Percentiles rank a stretch among this genome's conserved stretches.
Evolutionary conservation across 2,329 filamentous ascomycete genomes (phyloP).

Genomic region (Fusarium fracticaudum): DNA sequence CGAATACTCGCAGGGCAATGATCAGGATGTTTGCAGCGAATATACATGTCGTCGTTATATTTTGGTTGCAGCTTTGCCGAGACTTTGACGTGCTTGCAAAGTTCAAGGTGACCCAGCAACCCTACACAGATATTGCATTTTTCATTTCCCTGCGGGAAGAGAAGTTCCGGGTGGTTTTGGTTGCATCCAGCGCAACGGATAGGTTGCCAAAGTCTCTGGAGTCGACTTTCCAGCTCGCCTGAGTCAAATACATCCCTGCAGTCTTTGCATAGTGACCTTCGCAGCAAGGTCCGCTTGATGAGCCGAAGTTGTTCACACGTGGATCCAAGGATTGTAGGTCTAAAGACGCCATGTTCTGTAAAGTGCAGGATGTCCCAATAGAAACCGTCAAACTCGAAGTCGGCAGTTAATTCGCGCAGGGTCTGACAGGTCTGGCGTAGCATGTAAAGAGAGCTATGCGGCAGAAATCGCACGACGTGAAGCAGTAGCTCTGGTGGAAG

Average conservation of each 20-base stretch:
- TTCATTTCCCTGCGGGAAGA: neutral
- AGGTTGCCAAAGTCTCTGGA: neutral
- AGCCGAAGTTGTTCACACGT: neutral
- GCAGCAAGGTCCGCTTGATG: neutral
- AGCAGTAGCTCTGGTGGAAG: neutral
- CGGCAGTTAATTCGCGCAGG: neutral
- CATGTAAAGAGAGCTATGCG: neutral
- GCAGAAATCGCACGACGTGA: neutral
- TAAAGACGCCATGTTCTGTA: too few relatives aligned
- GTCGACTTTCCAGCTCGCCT: neutral
- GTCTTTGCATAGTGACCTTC: neutral
- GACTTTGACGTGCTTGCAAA: neutral
- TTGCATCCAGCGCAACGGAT: neutral
- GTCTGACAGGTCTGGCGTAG: neutral
- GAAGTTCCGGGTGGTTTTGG: neutral
- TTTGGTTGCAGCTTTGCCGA: accelerated
- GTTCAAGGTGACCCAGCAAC: neutral
- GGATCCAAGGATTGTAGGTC: too few relatives aligned
- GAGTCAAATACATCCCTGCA: neutral
- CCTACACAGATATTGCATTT: neutral
- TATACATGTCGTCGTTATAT: accelerated
- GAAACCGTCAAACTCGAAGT: neutral
- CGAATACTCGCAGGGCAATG: neutral
- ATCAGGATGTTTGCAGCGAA: accelerated
- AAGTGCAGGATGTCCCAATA: neutral